Evolutionary conservation across 176 grass and related monocot species (phyloP), one percentile per base, ranked within the genome.

Genomic region (Urochloa ruziziensis): DNA sequence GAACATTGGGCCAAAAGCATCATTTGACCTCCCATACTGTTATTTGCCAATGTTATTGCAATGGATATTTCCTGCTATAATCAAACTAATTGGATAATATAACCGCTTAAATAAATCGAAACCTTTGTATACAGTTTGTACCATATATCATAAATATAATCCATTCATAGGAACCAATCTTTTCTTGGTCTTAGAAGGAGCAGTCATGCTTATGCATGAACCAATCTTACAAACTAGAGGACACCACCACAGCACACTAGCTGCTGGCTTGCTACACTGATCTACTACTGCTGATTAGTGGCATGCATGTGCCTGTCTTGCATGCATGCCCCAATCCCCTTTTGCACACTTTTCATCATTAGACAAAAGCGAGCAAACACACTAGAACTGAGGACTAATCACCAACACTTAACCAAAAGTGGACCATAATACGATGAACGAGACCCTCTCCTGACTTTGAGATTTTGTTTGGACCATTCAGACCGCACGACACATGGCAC

Each of bases 291-390:
- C 30, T 40, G 53, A 77, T 60, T 1, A 60, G 74, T 60, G 74
- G 74, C 74, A 43, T 79, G 59, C 76, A 63, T 64, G 59, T 62
- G 57, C 75, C 59, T 58, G 34, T 69, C 3, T 37, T 36, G 49
- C 51, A 15, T 75, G 73, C 25, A 51, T 73, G 70, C 47, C 47
- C 49, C 73, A 12, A 73, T 13, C 0, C 8, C 3, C 5, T 24
- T 79, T 54, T 52, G 21, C 21, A 47, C 32, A 54, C 63, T 69
- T 81, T 68, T 67, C 44, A 42, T 67, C 44, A 56, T 53, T 27
- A 69, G 48, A 81, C 64, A 57, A 39, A 39, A 56, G 7, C 7
- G 47, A 23, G 43, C 61, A 51, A 51, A 67, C 62, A 34, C 8
- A 67, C 34, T 40, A 37, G 36, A 4, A 40, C 39, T 40, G 15